phyloP scores from a whole-genome alignment of 345 rosid genomes.

The Nasturtium officinale region DNA sequence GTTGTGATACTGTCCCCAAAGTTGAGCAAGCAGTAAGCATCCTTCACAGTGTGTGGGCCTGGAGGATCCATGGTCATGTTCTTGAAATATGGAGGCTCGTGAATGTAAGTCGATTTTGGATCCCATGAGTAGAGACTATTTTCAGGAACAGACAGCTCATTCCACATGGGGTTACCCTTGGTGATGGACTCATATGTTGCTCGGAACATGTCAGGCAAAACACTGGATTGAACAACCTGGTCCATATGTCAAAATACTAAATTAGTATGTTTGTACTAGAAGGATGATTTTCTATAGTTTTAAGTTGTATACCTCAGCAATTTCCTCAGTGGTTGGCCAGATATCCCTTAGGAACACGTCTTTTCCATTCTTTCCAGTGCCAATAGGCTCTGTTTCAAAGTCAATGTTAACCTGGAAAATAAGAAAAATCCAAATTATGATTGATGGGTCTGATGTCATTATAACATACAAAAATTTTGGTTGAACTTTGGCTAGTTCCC shows the following conservation, averaged over 20 bases:
- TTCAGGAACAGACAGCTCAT: conserved; percentile 68
- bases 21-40: conserved; percentile 91
- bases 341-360: conserved; percentile 78
- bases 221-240: conserved; percentile 90
- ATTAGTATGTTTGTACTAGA: not conserved
- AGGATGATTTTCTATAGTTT: not conserved
- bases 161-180: conserved; percentile 97
- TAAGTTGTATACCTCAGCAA: conserved; percentile 69
- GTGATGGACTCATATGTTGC: conserved; percentile 92
- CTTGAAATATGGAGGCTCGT: conserved; percentile 99
- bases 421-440: not conserved
- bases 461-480: not conserved
- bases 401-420: conserved; percentile 87
- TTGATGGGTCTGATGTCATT: conserved; percentile 1
- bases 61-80: conserved; percentile 91
- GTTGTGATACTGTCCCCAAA: conserved; percentile 98
- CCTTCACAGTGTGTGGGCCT: conserved; percentile 85
- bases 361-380: conserved; percentile 84
- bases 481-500: not conserved
- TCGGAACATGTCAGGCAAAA: conserved; percentile 90
- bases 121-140: conserved; percentile 76
- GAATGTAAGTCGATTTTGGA: conserved; percentile 89
- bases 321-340: conserved; percentile 93
- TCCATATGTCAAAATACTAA: not conserved
- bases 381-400: conserved; percentile 91